phyloP scores from a whole-genome alignment of 306 rosid species.

The Gastrolobium bilobum region DNA sequence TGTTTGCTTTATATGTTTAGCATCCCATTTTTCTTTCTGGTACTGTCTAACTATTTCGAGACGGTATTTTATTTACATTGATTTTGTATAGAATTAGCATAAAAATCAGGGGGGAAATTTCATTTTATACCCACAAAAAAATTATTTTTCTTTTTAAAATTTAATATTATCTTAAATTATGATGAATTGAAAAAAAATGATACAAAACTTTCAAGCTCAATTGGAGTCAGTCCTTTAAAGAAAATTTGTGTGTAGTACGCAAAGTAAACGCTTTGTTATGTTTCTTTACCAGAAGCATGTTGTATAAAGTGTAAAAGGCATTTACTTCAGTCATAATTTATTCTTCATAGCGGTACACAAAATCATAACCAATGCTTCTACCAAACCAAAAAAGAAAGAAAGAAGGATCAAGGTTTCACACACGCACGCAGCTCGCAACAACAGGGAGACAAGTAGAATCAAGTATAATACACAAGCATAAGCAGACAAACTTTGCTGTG shows the following conservation, averaged over 20 bases:
- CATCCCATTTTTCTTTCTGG: not conserved
- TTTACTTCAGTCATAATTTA: constrained; percentile 26
- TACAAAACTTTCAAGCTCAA: not conserved
- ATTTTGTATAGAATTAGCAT: not conserved
- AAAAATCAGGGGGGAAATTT: not conserved
- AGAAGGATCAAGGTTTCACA: constrained; percentile 31
- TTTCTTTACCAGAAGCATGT: constrained; percentile 31
- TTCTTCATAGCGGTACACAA: constrained; percentile 3
- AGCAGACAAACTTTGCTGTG: constrained; percentile 37
- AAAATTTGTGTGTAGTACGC: not conserved
- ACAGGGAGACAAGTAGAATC: constrained; percentile 46
- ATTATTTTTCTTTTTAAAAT: too few relatives aligned
- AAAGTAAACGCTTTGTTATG: constrained; percentile 28
- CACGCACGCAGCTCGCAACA: not conserved
- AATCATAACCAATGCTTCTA: constrained; percentile 35
- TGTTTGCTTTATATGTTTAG: not conserved
- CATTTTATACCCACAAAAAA: too few relatives aligned
- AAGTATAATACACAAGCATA: constrained; percentile 42
- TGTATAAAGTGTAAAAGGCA: constrained; percentile 40
- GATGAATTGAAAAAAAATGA: constrained; percentile 2
- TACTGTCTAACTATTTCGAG: not conserved
- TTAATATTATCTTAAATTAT: not conserved
- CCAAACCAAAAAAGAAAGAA: constrained; percentile 8
- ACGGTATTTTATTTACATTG: not conserved
- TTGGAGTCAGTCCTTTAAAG: not conserved